Evolutionary conservation across 768 basidiomycete genomes (phyloP).

Genomic region (Cystobasidiopsis lactophilus): DNA sequence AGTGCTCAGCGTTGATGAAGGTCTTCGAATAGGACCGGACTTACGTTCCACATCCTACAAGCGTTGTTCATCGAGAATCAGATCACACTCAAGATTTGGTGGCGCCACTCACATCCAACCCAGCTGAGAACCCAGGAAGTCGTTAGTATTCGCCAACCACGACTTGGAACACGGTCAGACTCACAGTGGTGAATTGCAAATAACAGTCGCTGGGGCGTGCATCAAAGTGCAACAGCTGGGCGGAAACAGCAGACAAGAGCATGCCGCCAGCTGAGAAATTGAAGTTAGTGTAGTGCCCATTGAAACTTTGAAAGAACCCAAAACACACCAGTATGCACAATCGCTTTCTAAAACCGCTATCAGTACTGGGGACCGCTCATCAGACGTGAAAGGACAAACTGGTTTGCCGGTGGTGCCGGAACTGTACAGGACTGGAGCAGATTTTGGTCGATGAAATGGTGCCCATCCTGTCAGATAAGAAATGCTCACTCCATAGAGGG

Average conservation of each 20-base stretch:
- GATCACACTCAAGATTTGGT: no score
- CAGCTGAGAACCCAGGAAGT: not conserved
- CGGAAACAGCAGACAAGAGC: conserved; percentile 3
- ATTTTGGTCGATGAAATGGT: conserved; percentile 8
- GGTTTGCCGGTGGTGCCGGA: not conserved
- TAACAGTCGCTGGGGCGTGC: not conserved
- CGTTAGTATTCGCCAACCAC: no score
- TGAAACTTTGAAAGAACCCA: no score
- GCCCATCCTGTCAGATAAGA: no score
- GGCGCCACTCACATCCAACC: not conserved
- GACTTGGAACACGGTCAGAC: no score
- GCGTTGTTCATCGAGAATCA: no score
- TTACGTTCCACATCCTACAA: conserved; percentile 4
- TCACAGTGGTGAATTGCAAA: conserved; percentile 13
- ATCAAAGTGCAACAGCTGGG: not conserved
- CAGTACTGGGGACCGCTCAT: not conserved
- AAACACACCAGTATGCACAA: conserved; percentile 11
- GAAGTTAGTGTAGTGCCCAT: no score
- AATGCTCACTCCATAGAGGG: conserved; percentile 13
- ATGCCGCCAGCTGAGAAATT: no score
- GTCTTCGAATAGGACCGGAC: no score
- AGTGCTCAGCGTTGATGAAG: no score
- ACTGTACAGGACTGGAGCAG: conserved; percentile 1
- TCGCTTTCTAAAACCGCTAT: conserved; percentile 5
- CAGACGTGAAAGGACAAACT: not conserved